Base-by-base conservation (phyloP, 2,329 filamentous ascomycete species). In the Ilyonectria mors-panacis region DNA sequence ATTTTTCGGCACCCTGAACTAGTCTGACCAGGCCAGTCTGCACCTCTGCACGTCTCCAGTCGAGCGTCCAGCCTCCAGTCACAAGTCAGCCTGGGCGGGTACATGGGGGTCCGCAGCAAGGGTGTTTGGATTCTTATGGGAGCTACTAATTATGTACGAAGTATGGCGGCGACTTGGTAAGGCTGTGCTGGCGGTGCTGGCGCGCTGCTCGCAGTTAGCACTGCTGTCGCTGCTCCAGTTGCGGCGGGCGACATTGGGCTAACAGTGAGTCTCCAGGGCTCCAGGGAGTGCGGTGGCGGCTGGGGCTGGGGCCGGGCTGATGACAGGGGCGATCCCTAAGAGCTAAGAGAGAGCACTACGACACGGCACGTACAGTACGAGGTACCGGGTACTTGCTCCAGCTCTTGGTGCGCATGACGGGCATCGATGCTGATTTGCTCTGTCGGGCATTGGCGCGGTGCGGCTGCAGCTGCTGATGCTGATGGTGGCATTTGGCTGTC, bases 261-360 rank as follows among this genome's bases (percentile, higher is more conserved):
- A 39, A 39, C 37, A 39, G 37, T 4, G 13, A 6, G 12, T 15
- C 13, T n/a, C 37, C 37, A 10, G 35, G 9, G 9, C 37, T n/a
- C 17, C 39, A 42, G 39, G 15, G 39, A 42, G 37, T 5, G 37
- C 23, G 53, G 39, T 33, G 30, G 48, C 48, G 47, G 47, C 26
- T 51, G 47, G 47, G 26, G 48, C 48, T 69, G 61, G 65, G 65
- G 70, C 70, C 70, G 70, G 68, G 70, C 70, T 72, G 60, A 56
- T 57, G 60, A 66, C 66, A 60, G 56, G 65, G 63, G 62, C 50
- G 57, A 26, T 39, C 37, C 37, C 13, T 17, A 39, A 13, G 37
- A 39, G 26, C 30, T 33, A 9, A 33, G 30, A 9, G 30, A 33
- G 30, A 33, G 39, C 39, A 42, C 39, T n/a, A 42, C 15, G 7